Conservation (phyloP, 345 rosid genomes). For the Eutrema yunnanense region DNA sequence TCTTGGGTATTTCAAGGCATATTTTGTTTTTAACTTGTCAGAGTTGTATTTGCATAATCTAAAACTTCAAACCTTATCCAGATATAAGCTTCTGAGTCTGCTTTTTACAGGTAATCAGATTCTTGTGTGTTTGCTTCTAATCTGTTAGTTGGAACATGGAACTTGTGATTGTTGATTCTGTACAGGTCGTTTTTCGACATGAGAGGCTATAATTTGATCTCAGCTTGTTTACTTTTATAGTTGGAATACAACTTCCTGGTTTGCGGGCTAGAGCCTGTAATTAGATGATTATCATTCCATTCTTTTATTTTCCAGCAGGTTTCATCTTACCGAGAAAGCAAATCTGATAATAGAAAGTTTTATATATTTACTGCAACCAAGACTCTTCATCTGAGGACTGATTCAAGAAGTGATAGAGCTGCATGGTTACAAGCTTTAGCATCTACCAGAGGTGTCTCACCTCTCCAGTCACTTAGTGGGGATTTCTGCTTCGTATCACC, state of each 20-base stretch:
- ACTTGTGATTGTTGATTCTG: not conserved
- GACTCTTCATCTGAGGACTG: conserved; percentile 92
- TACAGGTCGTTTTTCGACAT: not conserved
- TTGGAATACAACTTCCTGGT: not conserved
- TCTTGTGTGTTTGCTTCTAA: not conserved
- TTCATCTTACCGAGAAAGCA: conserved; percentile 95
- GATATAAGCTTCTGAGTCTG: not conserved
- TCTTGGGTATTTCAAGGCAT: conserved; percentile 13
- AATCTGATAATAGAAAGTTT: conserved; percentile 79
- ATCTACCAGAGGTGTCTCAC: conserved; percentile 55
- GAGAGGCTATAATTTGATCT: not conserved
- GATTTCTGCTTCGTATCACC: conserved; percentile 45
- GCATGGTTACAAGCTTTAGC: conserved; percentile 96
- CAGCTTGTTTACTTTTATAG: not conserved
- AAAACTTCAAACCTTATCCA: conserved; percentile 10
- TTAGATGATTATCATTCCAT: conserved; percentile 2
- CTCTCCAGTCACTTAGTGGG: conserved; percentile 54
- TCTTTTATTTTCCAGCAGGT: conserved; percentile 51
- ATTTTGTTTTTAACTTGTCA: not conserved
- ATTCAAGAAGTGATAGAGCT: conserved; percentile 68
- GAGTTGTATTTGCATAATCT: not conserved
- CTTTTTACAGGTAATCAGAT: not conserved
- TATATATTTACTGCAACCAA: conserved; percentile 91
- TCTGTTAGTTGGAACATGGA: not conserved
- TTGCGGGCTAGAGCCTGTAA: not conserved